Evolutionary conservation across 1,284 basidiomycete genomes (phyloP).

Genomic region (Meripilus lineatus): DNA sequence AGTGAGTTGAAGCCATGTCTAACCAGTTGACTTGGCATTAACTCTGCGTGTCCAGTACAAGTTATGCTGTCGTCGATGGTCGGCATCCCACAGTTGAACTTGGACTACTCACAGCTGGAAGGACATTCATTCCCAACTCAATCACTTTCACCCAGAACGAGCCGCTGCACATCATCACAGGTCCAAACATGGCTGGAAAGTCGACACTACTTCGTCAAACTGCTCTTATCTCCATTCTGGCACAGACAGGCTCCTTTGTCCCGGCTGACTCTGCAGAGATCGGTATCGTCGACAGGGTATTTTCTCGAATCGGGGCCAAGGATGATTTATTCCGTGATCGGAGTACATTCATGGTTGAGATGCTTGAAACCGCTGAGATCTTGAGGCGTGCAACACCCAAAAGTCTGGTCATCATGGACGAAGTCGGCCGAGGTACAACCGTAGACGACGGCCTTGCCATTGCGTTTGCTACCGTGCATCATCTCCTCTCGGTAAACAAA

Average conservation of each 20-base stretch:
- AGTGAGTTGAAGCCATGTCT: slow-evolving; percentile 50
- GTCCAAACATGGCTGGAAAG: slow-evolving; percentile 97
- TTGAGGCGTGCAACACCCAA: slow-evolving; percentile 75
- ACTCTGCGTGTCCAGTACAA: slow-evolving; percentile 37
- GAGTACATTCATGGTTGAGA: slow-evolving; percentile 94
- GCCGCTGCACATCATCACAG: slow-evolving; percentile 81
- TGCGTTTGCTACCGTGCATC: slow-evolving; percentile 86
- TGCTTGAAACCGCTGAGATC: slow-evolving; percentile 83
- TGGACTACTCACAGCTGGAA: slow-evolving; percentile 72
- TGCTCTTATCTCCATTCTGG: slow-evolving; percentile 87
- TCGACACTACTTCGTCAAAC: slow-evolving; percentile 91
- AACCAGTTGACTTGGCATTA: background rate
- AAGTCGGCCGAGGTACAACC: slow-evolving; percentile 94
- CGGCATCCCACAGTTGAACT: slow-evolving; percentile 93
- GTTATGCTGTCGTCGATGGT: slow-evolving; percentile 71
- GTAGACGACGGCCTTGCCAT: slow-evolving; percentile 90
- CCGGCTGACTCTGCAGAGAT: slow-evolving; percentile 79
- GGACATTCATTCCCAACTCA: slow-evolving; percentile 82
- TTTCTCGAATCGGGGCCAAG: slow-evolving; percentile 93
- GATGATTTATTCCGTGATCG: slow-evolving; percentile 92
- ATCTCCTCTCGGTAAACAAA: slow-evolving; percentile 69
- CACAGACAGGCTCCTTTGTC: slow-evolving; percentile 91
- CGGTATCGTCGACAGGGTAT: slow-evolving; percentile 88
- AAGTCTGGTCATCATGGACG: slow-evolving; percentile 95
- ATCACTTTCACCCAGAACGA: slow-evolving; percentile 56